A percentile compares a stretch with the other conserved stretches of the same genome.
These are phyloP conservation scores for Mrakia gelida DNA, from an alignment of 768 basidiomycete genomes.

Conservation along the genomic window DNA sequence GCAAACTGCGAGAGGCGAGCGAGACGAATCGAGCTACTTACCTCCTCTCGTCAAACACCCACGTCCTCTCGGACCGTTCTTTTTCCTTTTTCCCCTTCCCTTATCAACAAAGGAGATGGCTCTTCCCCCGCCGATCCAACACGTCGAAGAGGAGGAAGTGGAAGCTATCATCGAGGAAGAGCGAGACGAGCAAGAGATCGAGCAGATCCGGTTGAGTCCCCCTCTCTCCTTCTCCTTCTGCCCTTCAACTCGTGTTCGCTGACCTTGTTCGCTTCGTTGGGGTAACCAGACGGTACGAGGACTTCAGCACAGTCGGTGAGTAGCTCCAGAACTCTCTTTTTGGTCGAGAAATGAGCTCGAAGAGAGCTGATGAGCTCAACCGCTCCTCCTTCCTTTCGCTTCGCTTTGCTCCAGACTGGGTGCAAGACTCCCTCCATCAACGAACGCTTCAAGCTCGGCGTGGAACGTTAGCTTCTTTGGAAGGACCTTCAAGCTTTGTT, in stretches of 20 bases:
- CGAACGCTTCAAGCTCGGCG: constrained; percentile 60
- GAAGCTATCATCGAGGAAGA: constrained; percentile 35
- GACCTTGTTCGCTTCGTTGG: background rate
- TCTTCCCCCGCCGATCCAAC: background rate
- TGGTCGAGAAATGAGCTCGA: too few relatives aligned
- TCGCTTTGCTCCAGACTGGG: constrained; percentile 67
- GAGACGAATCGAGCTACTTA: background rate
- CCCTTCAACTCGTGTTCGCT: background rate
- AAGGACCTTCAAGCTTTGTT: constrained; percentile 49
- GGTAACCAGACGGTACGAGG: constrained; percentile 74
- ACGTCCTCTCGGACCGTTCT: background rate
- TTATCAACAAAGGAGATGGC: background rate
- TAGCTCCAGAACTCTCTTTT: constrained; percentile 23
- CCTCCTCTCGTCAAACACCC: background rate
- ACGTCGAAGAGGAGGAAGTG: constrained; percentile 33
- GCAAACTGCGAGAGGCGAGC: background rate
- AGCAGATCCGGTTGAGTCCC: constrained; percentile 35
- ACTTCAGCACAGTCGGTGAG: constrained; percentile 89
- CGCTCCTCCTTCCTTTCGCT: constrained; percentile 23
- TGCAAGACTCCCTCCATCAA: constrained; percentile 89
- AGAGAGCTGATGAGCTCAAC: constrained; percentile 13
- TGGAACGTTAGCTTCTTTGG: constrained; percentile 50
- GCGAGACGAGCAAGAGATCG: constrained; percentile 33
- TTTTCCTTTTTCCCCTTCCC: background rate
- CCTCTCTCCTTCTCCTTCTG: background rate